phyloP scores from a whole-genome alignment of 495 filamentous ascomycete species.

The Pseudomonodictys pantanalensis region DNA sequence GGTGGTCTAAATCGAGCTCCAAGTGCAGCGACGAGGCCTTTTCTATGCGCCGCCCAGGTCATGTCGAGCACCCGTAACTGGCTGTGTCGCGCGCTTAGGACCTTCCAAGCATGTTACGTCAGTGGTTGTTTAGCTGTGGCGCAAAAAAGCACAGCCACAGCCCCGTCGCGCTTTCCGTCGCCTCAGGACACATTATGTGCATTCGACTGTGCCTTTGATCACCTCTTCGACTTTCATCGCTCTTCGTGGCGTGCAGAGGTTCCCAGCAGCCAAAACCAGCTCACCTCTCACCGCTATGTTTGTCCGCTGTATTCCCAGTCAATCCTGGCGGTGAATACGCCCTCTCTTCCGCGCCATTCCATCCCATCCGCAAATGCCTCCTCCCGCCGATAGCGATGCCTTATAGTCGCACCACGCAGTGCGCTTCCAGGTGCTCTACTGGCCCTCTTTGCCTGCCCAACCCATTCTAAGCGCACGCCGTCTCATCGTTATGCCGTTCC shows the following conservation, averaged over 20 bases:
- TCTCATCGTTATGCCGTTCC: not conserved
- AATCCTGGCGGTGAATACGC: no score
- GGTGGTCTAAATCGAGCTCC: conserved; percentile 6
- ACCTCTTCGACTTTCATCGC: no score
- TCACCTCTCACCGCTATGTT: no score
- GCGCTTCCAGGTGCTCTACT: no score
- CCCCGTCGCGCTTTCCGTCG: not conserved
- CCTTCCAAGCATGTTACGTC: not conserved
- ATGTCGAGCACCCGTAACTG: not conserved
- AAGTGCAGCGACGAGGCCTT: not conserved
- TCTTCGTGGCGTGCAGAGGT: no score
- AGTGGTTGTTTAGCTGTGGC: not conserved
- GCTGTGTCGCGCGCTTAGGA: conserved; percentile 4
- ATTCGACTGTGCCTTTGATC: not conserved
- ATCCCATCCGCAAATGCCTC: no score
- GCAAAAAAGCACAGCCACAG: not conserved
- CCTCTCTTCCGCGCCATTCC: no score
- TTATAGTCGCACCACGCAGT: not conserved
- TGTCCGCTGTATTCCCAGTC: no score
- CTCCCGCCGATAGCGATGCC: no score
- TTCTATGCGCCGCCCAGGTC: not conserved
- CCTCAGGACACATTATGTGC: no score
- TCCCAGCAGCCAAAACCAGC: no score
- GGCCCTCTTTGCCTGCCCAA: not conserved
- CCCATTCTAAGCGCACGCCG: not conserved